Percentiles rank a stretch among this genome's conserved stretches.
Evolutionary conservation across 371 early-diverging fungal genomes (phyloP).

Genomic region (Lichtheimia ramosa): DNA sequence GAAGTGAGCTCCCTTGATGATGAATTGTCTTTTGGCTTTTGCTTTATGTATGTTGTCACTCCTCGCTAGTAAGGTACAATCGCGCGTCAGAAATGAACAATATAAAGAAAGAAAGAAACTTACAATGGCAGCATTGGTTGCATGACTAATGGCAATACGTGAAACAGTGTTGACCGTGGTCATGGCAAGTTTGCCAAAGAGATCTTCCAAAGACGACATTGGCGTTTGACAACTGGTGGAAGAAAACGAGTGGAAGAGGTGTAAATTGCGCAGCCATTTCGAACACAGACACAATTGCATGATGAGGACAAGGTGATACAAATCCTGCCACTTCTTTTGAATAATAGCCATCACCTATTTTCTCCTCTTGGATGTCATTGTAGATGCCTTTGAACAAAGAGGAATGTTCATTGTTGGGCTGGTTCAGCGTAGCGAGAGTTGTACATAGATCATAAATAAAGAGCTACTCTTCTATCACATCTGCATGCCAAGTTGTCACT

Average conservation of each 20-base stretch:
- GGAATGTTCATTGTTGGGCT: too few relatives aligned
- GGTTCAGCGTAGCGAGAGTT: too few relatives aligned
- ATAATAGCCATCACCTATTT: too few relatives aligned
- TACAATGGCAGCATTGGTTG: conserved; percentile 67
- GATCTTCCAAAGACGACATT: conserved; percentile 55
- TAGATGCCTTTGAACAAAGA: too few relatives aligned
- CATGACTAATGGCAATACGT: conserved; percentile 71
- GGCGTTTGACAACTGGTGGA: not conserved
- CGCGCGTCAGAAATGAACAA: not conserved
- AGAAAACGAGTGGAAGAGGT: not conserved
- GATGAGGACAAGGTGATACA: too few relatives aligned
- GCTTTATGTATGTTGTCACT: conserved; percentile 55
- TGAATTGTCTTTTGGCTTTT: conserved; percentile 37
- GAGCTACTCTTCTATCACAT: too few relatives aligned
- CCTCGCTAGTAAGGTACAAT: conserved; percentile 34
- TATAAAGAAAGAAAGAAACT: conserved; percentile 8
- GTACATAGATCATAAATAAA: too few relatives aligned
- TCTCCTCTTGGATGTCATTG: too few relatives aligned
- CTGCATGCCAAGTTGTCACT: too few relatives aligned
- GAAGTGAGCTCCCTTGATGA: conserved; percentile 28
- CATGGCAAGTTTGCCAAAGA: conserved; percentile 68
- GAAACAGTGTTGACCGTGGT: conserved; percentile 73
- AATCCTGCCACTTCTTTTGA: too few relatives aligned
- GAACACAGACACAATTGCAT: too few relatives aligned
- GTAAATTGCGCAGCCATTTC: conserved; percentile 8